phyloP scores from a whole-genome alignment of 1,284 basidiomycete species.

The Somion occarium region DNA sequence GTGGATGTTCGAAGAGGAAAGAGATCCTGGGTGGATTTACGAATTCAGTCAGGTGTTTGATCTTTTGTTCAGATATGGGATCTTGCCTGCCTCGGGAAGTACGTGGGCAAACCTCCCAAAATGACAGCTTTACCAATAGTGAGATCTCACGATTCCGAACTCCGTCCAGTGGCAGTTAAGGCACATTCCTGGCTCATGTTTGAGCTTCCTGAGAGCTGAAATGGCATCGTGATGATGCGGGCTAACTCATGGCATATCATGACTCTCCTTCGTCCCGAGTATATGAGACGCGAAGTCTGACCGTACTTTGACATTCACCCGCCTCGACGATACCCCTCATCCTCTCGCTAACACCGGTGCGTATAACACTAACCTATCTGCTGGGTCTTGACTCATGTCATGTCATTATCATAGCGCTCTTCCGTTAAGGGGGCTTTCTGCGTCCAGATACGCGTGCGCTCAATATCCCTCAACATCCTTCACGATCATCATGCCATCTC shows the following conservation, averaged over 20 bases:
- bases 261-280: conserved; percentile 21
- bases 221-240: conserved; percentile 22
- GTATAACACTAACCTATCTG: neutral
- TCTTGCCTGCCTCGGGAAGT: conserved; percentile 11
- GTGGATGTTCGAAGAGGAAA: conserved; percentile 1
- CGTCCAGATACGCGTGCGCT: conserved; percentile 12
- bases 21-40: conserved; percentile 17
- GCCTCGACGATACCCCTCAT: conserved; percentile 2
- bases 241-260: conserved; percentile 22
- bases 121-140: conserved; percentile 6
- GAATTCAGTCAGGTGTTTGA: conserved; percentile 17
- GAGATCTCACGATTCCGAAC: conserved; percentile 17
- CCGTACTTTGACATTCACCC: conserved; percentile 5
- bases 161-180: conserved; percentile 21
- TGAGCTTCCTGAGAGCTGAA: conserved; percentile 19
- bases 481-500: conserved; percentile 13
- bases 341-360: conserved; percentile 1
- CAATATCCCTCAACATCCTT: conserved; percentile 10
- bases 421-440: conserved; percentile 9
- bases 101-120: conserved; percentile 8
- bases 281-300: conserved; percentile 15
- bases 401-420: conserved; percentile 3
- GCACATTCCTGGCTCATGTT: conserved; percentile 25
- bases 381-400: neutral
- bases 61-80: conserved; percentile 20